Evolutionary conservation across 1,139 yeast genomes (phyloP), one percentile per base, ranked within the genome.

Genomic region (Yamadazyma mexicana): DNA sequence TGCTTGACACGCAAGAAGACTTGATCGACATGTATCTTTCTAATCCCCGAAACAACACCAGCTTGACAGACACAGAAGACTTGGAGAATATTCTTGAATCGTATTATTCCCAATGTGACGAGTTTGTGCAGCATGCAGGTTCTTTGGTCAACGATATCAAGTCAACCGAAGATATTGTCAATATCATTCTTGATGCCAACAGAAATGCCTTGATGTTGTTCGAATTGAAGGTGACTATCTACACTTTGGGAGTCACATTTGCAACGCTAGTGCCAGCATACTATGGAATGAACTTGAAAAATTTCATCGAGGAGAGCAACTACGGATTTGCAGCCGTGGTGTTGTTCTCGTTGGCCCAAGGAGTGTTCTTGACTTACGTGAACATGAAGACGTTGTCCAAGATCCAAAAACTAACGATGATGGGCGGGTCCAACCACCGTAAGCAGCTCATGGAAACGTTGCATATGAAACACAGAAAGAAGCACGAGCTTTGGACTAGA

Each of bases 111-210:
- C 98, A 92, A 54, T 87, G 95, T 59, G 98, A 94, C 55, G 98
- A 94, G 62, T 86, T 88, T 54, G 98, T 92, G 3, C 99, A 92
- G 59, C 89, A 88, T 42, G 85, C 95, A 0, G 96, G 88, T 35
- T 83, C 91, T 25, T 67, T 89, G 40, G 80, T 87, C 26, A 78
- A 82, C 48, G 95, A 92, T 61, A 92, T 94, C 51, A 79, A 83
- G 47, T 88, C 95, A 12, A 92, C 99, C 0, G 98, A 94, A 57
- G 99, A 94, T 58, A 89, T 94, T 54, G 94, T 89, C 44, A 94
- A 94, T 59, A 92, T 94, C 52, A 88, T 94, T 42, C 66, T 94
- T 40, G 99, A 94, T 61, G 89, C 98, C 1, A 92, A 91, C 58
- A 81, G 99, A 63, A 94, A 94, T 62, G 83, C 95, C 5, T 72